Conservation (phyloP, 2,329 filamentous ascomycete genomes). For the Alternaria viburni region DNA sequence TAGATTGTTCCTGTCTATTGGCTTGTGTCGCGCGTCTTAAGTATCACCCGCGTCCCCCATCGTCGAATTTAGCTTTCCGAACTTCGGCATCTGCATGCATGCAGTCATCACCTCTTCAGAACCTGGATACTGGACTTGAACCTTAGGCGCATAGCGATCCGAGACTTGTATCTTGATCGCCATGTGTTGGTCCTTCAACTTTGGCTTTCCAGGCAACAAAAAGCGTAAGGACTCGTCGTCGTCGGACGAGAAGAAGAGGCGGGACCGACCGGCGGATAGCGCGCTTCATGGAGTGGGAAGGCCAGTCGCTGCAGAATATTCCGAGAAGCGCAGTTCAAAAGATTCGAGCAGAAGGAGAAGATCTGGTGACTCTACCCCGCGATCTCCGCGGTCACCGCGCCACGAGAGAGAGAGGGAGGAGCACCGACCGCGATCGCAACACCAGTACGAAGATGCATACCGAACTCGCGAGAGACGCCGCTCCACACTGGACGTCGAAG, state of each 20-base stretch:
- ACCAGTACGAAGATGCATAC: slow-evolving; percentile 22
- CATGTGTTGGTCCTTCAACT: slow-evolving; percentile 49
- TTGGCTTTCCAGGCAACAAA: slow-evolving; percentile 37
- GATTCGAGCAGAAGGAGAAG: slow-evolving; percentile 34
- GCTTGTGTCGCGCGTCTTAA: slow-evolving; percentile 32
- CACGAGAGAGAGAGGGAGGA: slow-evolving; percentile 31
- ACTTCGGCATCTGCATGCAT: slow-evolving; percentile 34
- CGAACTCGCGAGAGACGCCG: slow-evolving; percentile 26
- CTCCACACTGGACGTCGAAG: slow-evolving; percentile 33
- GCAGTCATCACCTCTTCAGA: slow-evolving; percentile 21
- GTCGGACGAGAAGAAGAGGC: slow-evolving; percentile 39
- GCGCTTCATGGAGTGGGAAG: slow-evolving; percentile 33
- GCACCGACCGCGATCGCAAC: slow-evolving; percentile 26
- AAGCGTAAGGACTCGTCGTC: slow-evolving; percentile 38
- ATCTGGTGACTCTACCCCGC: slow-evolving; percentile 26
- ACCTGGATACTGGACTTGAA: slow-evolving; percentile 20
- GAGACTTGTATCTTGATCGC: slow-evolving; percentile 32
- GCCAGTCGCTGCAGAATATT: slow-evolving; percentile 28
- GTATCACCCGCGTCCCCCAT: slow-evolving; percentile 36
- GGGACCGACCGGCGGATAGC: slow-evolving; percentile 28
- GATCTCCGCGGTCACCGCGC: slow-evolving; percentile 31
- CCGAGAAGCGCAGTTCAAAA: slow-evolving; percentile 42
- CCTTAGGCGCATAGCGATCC: slow-evolving; percentile 35
- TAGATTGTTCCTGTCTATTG: slow-evolving; percentile 27
- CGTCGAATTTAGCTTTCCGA: slow-evolving; percentile 34